Evolutionary conservation across 2,329 filamentous ascomycete species (phyloP), one percentile per base, ranked within the genome.

Genomic region (Hypoxylon sp.): DNA sequence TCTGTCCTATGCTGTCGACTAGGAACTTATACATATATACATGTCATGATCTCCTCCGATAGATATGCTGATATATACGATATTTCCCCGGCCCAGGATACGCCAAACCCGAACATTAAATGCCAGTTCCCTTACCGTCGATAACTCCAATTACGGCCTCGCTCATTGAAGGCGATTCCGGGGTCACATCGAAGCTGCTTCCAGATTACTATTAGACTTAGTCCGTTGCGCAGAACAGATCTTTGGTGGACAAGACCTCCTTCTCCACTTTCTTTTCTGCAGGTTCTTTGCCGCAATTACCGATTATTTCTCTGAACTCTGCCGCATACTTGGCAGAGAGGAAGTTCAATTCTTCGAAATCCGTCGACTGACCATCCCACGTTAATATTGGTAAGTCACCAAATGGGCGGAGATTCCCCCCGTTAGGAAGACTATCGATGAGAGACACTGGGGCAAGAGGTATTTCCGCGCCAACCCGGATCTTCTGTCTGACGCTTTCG

Each of bases 211-310:
- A n/a, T 32, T 9, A 18, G 2, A 24, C 42, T 64, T 72, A 78
- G 12, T 80, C 78, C 24, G 78, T 75, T 51, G 81, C 78, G 72
- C 91, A 94, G 75, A 94, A 94, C 50, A 93, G 77, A 73, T 92
- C 89, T 28, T 80, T 78, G 1, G 86, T 82, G 38, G 79, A 80
- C 24, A 77, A 76, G n/a, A 78, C 70, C 30, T 61, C 74, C 44
- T 64, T 73, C 51, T 73, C 74, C 71, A 72, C 70, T 76, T 72
- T 48, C 18, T 61, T 60, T 50, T 66, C 68, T 73, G 59, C 72
- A 74, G 24, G 74, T 11, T 72, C 57, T 58, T 51, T 4, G 48
- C 69, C 75, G 72, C 93, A 97, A 0, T 85, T 86, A n/a, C 93
- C 93, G 12, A 93, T 84, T 2, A 86, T 80, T 53, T 79, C 77